Evolutionary conservation across 805 yeast species (phyloP).

Genomic region (Starmera caribaea): DNA sequence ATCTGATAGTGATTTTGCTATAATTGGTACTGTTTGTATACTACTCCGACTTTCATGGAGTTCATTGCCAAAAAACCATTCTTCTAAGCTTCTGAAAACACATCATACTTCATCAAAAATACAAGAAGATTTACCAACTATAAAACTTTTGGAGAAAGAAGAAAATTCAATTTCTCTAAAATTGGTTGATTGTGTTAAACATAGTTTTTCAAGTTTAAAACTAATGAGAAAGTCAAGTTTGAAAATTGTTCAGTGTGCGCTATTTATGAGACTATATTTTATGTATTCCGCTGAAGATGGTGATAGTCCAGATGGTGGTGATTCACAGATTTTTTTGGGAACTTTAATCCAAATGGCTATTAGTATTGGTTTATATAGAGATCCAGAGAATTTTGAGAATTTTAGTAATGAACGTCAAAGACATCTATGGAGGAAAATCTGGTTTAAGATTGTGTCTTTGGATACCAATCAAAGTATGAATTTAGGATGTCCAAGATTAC

Average conservation of each 20-base stretch:
- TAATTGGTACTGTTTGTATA: conserved; percentile 41
- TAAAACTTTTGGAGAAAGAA: conserved; percentile 24
- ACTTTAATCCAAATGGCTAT: conserved; percentile 58
- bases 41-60: conserved; percentile 47
- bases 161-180: conserved; percentile 32
- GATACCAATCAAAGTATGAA: conserved; percentile 34
- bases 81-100: conserved; percentile 9
- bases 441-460: conserved; percentile 37
- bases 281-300: conserved; percentile 51
- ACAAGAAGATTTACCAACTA: conserved; percentile 8
- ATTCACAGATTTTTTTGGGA: conserved; percentile 44
- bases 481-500: conserved; percentile 29
- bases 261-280: conserved; percentile 46
- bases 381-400: conserved; percentile 45
- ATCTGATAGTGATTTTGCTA: conserved; percentile 32
- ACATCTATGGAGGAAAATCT: conserved; percentile 48
- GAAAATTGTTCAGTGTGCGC: conserved; percentile 48
- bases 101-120: conserved; percentile 5
- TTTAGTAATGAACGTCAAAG: conserved; percentile 27
- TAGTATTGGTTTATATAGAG: conserved; percentile 59
- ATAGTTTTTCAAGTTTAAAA: conserved; percentile 31
- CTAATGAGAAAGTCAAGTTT: conserved; percentile 35
- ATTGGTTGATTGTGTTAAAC: conserved; percentile 35
- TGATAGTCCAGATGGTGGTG: conserved; percentile 49
- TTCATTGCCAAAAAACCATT: conserved; percentile 35